phyloP scores from a whole-genome alignment of 2,329 filamentous ascomycete species.

The Alternaria sp. region DNA sequence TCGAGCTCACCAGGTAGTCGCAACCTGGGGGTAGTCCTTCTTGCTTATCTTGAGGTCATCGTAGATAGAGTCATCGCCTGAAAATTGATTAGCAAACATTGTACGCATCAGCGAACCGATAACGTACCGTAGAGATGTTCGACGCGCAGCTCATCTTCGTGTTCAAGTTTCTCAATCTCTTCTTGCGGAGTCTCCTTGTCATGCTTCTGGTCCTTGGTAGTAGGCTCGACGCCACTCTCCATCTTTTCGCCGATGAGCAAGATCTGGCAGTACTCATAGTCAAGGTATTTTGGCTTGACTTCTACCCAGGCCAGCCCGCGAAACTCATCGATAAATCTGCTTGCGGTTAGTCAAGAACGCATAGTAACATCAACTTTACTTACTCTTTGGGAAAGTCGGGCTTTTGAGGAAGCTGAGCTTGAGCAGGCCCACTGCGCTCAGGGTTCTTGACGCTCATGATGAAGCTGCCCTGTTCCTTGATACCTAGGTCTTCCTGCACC shows the following conservation, averaged over 20 bases:
- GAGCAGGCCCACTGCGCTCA: conserved; percentile 69
- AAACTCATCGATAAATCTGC: conserved; percentile 75
- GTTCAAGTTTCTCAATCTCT: conserved; percentile 76
- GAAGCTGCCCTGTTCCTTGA: conserved; percentile 77
- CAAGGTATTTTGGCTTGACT: conserved; percentile 74
- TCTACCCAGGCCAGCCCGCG: conserved; percentile 76
- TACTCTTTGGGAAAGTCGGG: conserved; percentile 76
- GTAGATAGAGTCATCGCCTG: conserved; percentile 68
- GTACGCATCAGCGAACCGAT: not conserved
- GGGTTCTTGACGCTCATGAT: conserved; percentile 84
- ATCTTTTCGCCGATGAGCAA: conserved; percentile 77
- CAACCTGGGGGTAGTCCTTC: conserved; percentile 64
- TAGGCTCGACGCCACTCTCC: conserved; percentile 65
- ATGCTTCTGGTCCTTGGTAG: conserved; percentile 64
- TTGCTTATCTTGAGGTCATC: conserved; percentile 67
- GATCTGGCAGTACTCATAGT: conserved; percentile 78
- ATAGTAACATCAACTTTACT: conserved; percentile 36
- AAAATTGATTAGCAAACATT: conserved; percentile 14
- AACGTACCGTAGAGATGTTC: conserved; percentile 63
- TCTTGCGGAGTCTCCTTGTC: conserved; percentile 70
- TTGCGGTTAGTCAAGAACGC: conserved; percentile 14
- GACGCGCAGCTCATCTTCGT: conserved; percentile 76
- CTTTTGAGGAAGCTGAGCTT: conserved; percentile 68
- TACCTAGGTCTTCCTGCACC: conserved; percentile 77
- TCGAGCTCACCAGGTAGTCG: conserved; percentile 45